phyloP scores from a whole-genome alignment of 2,329 filamentous ascomycete species.

The Paracoccidioides lutzii region DNA sequence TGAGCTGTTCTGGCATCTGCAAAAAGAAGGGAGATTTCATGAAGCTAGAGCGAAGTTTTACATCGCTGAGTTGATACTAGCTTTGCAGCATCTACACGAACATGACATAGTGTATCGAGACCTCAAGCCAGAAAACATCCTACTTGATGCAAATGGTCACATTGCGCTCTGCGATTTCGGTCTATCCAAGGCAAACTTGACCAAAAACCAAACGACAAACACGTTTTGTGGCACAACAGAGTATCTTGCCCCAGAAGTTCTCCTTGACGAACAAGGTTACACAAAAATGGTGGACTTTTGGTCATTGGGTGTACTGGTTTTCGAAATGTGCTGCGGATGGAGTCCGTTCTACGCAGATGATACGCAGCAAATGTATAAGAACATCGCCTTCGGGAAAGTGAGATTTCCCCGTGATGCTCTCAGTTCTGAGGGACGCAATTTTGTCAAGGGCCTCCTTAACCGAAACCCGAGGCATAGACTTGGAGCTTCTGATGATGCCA shows the following conservation, averaged over 20 bases:
- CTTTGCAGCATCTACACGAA: slow-evolving; percentile 86
- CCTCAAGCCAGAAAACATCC: slow-evolving; percentile 92
- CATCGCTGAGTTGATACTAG: slow-evolving; percentile 91
- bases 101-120: slow-evolving; percentile 98
- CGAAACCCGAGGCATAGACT: slow-evolving; percentile 92
- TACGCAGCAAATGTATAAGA: slow-evolving; percentile 99
- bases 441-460: slow-evolving; percentile 94
- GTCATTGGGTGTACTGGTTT: slow-evolving; percentile 93
- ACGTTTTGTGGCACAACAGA: slow-evolving; percentile 98
- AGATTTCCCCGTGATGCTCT: slow-evolving; percentile 89
- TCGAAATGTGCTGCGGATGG: slow-evolving; percentile 99
- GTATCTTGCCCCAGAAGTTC: slow-evolving; percentile 88
- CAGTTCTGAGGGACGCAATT: slow-evolving; percentile 88
- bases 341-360: slow-evolving; percentile 98
- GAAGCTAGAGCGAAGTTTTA: slow-evolving; percentile 96
- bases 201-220: slow-evolving; percentile 95
- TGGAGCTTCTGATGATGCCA: slow-evolving; percentile 79
- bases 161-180: slow-evolving; percentile 97
- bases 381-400: slow-evolving; percentile 98
- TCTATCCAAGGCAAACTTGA: slow-evolving; percentile 90
- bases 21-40: slow-evolving; percentile 91
- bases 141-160: slow-evolving; percentile 92
- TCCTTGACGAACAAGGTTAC: slow-evolving; percentile 92
- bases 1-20: slow-evolving; percentile 95
- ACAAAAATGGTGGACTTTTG: slow-evolving; percentile 99